A percentile compares a stretch with the other conserved stretches of the same genome.
phyloP scores from a whole-genome alignment of 2,329 filamentous ascomycete genomes.

The Coniochaeta prunicola region DNA sequence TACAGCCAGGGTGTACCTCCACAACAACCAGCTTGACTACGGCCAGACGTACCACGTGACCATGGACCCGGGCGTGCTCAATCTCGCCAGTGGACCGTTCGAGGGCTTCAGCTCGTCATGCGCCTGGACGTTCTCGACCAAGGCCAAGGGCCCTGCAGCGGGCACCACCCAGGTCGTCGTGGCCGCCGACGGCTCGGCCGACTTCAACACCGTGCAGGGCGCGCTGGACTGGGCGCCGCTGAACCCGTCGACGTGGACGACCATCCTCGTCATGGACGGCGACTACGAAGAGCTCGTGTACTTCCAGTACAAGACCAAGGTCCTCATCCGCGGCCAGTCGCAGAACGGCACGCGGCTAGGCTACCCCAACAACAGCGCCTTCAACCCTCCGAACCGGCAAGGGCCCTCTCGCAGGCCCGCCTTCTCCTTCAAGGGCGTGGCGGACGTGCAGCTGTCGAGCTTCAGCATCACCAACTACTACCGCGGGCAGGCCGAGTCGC shows the following conservation, averaged over 20 bases:
- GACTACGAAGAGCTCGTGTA: constrained; percentile 7
- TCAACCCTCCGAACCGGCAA: constrained; percentile 7
- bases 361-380: constrained; percentile 8
- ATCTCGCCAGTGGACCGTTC: not conserved
- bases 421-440: constrained; percentile 5
- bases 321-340: constrained; percentile 1
- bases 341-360: constrained; percentile 5
- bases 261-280: constrained; percentile 4
- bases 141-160: not conserved
- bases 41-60: constrained; percentile 3
- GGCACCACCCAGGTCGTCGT: not conserved
- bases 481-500: constrained; percentile 6
- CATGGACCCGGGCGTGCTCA: constrained; percentile 3
- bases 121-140: constrained; percentile 5
- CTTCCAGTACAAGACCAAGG: constrained; percentile 6
- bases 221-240: constrained; percentile 6
- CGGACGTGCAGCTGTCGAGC: constrained; percentile 3
- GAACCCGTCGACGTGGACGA: not conserved
- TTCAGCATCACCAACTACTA: constrained; percentile 8
- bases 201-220: constrained; percentile 8
- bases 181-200: constrained; percentile 5
- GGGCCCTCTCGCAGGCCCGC: constrained; percentile 5
- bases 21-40: constrained; percentile 7
- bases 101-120: constrained; percentile 3
- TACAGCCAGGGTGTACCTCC: constrained; percentile 4